Percentiles rank a stretch among this genome's conserved stretches.
Evolutionary conservation across 2,329 filamentous ascomycete genomes (phyloP).

Genomic region (Botryotinia globosa): DNA sequence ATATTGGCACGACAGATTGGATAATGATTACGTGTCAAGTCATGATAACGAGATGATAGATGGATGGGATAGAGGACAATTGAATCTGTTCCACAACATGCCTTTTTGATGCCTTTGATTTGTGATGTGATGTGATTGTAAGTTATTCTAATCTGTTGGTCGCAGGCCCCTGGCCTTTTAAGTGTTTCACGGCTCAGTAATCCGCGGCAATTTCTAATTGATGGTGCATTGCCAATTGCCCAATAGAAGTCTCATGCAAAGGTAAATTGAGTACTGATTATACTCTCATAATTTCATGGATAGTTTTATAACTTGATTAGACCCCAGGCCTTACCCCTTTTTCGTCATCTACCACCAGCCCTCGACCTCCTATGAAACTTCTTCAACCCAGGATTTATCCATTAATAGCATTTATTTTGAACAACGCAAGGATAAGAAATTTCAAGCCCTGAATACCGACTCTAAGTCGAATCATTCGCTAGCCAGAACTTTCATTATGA

Average conservation of each 20-base stretch:
- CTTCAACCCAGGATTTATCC: neutral
- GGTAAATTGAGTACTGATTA: neutral
- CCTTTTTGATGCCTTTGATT: neutral
- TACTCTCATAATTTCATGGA: neutral
- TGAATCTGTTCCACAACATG: constrained; percentile 44
- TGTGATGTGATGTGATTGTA: neutral
- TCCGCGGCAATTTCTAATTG: neutral
- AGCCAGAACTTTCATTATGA: neutral
- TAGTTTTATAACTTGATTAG: neutral
- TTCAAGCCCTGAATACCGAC: neutral
- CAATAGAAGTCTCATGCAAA: too few relatives aligned
- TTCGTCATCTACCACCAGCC: neutral
- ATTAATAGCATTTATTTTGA: neutral
- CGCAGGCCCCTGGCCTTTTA: neutral
- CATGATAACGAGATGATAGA: constrained; percentile 9
- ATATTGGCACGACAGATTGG: constrained; percentile 1
- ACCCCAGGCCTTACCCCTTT: neutral
- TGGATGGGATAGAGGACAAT: constrained; percentile 47
- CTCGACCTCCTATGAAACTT: neutral
- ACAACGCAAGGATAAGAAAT: neutral
- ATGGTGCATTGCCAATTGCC: neutral
- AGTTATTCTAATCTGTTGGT: neutral
- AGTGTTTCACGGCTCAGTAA: neutral
- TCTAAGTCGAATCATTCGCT: neutral
- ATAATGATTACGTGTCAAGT: constrained; percentile 5